Base-by-base conservation (phyloP, 495 filamentous ascomycete genomes). In the Bathelium albidoporum region DNA sequence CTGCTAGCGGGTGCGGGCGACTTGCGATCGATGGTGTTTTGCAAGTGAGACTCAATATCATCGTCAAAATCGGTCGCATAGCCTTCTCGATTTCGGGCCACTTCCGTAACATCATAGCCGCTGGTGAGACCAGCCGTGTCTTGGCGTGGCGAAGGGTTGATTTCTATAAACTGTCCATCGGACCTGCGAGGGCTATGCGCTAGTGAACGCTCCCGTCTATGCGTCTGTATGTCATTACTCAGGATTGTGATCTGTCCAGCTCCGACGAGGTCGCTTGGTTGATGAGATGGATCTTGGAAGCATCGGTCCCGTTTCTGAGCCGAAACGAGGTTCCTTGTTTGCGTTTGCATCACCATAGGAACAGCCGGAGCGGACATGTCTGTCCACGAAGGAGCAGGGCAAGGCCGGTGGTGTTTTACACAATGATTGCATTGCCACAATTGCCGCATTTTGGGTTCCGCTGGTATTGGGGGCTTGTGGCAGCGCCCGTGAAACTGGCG, bases 401-500 rank as follows among this genome's bases (percentile, higher is more conserved):
- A 26, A 9, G 49, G 49, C 49, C 24, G 20, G 16, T 55, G 10
- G 18, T 63, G 64, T 58, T 45, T 67, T 31, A 70, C 49, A 36
- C 68, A 70, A 14, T 65, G 62, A 7, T 32, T 53, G 39, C 68
- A 70, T 39, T 67, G 68, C 68, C 68, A 70, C 10, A 32, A 22
- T 22, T 59, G 18, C 20, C 24, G 29, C 20, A 22, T 14, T 4
- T 28, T 18, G 2, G 53, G 22, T 9, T 61, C 31, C 16, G 22
- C 2, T 1, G 61, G 61, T 44, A 65, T 53, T 11, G 60, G 9
- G 9, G 66, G 69, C 24, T 32, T 11, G 31, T 71, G 69, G 32
- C 69, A 71, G 10, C 65, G 62, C 11, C 59, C 60, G 58, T 71
- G 69, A 45, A 67, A 71, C 2, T 64, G 62, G 7, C 69, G 62